Evolutionary conservation across 1,284 basidiomycete species (phyloP).

Genomic region (Omphalotus olearius): DNA sequence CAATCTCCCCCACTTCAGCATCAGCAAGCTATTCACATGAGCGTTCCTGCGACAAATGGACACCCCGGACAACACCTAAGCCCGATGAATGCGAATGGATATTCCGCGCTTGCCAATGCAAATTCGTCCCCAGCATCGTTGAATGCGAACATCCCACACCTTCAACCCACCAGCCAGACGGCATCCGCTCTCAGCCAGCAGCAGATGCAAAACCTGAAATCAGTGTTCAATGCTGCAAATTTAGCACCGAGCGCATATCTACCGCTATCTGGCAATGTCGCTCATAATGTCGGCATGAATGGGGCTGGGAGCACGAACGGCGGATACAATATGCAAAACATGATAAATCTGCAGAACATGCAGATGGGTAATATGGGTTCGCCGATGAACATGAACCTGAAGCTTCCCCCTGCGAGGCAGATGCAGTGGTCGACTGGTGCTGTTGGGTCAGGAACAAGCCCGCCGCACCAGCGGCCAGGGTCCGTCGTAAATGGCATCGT

Average conservation of each 20-base stretch:
- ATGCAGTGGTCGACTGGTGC: slow-evolving; percentile 6
- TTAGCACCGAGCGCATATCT: not conserved
- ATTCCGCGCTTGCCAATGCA: not conserved
- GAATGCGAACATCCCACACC: not conserved
- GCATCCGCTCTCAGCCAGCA: slow-evolving; percentile 5
- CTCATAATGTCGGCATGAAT: not conserved
- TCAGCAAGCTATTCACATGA: too few relatives aligned
- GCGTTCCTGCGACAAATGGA: too few relatives aligned
- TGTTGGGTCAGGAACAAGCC: slow-evolving; percentile 6
- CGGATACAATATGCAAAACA: not conserved
- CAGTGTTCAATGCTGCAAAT: not conserved
- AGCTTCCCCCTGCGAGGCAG: slow-evolving; percentile 9
- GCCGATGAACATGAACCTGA: slow-evolving; percentile 9
- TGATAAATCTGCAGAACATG: slow-evolving; percentile 3
- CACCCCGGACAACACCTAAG: too few relatives aligned
- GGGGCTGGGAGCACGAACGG: not conserved
- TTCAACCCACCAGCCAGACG: not conserved
- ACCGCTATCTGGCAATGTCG: too few relatives aligned
- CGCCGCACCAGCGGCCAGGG: slow-evolving; percentile 5
- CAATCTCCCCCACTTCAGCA: not conserved
- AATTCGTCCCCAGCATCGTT: not conserved
- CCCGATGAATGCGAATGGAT: too few relatives aligned
- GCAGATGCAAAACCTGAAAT: slow-evolving; percentile 8
- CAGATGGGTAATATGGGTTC: slow-evolving; percentile 4
- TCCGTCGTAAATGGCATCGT: slow-evolving; percentile 10